phyloP scores from a whole-genome alignment of 169 alveolate genomes.

The Toxoplasma gondii region DNA sequence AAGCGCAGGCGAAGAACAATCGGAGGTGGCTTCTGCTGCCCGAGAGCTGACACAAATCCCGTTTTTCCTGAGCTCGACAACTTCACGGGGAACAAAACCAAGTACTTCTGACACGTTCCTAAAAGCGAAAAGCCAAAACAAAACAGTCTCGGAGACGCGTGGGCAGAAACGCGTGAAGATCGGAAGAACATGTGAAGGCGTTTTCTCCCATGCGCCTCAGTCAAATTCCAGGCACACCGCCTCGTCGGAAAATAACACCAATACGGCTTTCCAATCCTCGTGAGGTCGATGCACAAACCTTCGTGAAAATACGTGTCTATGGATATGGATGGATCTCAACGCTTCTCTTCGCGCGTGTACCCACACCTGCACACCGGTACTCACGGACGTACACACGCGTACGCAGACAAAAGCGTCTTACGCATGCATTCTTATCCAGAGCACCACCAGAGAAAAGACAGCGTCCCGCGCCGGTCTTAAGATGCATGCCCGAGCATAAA shows the following conservation, averaged over 20 bases:
- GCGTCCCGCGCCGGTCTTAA: too few species aligned
- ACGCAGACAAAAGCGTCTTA: too few species aligned
- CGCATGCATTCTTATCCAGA: neutral
- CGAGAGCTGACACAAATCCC: conserved; percentile 75
- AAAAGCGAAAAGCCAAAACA: conserved; percentile 37
- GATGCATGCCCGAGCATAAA: neutral
- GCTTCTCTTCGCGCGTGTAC: neutral
- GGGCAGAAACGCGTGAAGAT: neutral
- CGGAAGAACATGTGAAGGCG: neutral
- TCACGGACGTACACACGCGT: neutral
- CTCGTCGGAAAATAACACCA: too few species aligned
- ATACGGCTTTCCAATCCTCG: neutral
- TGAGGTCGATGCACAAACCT: neutral
- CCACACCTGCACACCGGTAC: neutral
- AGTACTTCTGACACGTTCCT: conserved; percentile 70
- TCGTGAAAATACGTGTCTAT: neutral
- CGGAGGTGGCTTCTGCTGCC: conserved; percentile 79
- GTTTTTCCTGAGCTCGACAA: conserved; percentile 59
- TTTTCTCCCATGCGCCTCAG: too few species aligned
- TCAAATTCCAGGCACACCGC: too few species aligned
- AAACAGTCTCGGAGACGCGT: neutral
- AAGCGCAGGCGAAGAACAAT: conserved; percentile 74
- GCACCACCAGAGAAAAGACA: neutral
- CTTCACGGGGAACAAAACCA: conserved; percentile 76
- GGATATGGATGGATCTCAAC: neutral